Conservation (phyloP, 2,329 filamentous ascomycete species). For the Neofusicoccum laricinum region DNA sequence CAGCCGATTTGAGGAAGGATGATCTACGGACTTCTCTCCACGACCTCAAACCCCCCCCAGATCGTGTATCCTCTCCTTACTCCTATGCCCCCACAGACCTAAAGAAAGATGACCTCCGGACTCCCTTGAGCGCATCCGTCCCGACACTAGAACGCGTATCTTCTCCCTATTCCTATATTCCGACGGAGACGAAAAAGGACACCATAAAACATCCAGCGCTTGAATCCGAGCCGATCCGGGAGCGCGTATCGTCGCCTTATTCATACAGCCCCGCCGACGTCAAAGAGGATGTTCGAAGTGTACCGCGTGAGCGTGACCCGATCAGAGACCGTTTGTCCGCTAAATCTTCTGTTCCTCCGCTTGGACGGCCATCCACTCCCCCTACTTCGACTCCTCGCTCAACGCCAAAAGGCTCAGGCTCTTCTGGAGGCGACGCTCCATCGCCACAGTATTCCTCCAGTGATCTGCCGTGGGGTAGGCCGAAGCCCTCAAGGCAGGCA, state of each 20-base stretch:
- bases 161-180: conserved; percentile 2
- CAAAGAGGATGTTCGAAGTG: background rate
- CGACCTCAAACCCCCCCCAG: conserved; percentile 14
- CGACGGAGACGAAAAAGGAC: background rate
- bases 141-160: background rate
- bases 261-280: conserved; percentile 2
- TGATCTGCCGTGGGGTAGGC: conserved; percentile 13
- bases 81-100: conserved; percentile 27
- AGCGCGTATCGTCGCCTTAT: conserved; percentile 7
- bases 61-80: conserved; percentile 2
- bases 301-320: conserved; percentile 3
- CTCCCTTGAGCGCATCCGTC: conserved; percentile 23
- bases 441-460: background rate
- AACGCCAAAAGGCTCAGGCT: background rate
- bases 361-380: background rate
- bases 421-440: background rate
- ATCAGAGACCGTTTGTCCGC: background rate
- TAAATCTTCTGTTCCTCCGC: background rate
- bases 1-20: conserved; percentile 32
- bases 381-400: background rate
- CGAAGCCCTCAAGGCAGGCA: background rate
- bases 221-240: background rate
- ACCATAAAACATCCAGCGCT: background rate
- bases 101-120: conserved; percentile 32
- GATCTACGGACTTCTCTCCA: conserved; percentile 30